Evolutionary conservation across 768 basidiomycete genomes (phyloP), one percentile per base, ranked within the genome.

Genomic region (Pleurotus pulmonarius): DNA sequence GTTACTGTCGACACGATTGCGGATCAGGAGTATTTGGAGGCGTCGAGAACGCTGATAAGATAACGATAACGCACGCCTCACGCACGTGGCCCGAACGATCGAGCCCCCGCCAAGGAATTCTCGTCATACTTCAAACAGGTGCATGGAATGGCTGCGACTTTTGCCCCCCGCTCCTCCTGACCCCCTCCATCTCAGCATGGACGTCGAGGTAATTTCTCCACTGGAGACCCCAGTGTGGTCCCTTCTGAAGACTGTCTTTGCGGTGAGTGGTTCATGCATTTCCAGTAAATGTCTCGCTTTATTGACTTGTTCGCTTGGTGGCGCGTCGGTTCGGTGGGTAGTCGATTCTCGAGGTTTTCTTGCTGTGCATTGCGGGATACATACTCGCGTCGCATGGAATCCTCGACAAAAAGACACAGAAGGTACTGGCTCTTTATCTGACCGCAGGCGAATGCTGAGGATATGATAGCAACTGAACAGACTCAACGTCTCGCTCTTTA

Each of bases 311-410:
- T 29, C 15, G 25, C 39, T 44, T 20, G 13, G 24, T 55, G 53
- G 45, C 47, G 18, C 18, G 24, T 22, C 22, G 39, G 38, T 40
- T 18, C 24, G 37, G 12, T 18, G 4, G 29, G 56, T 51, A 95
- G 92, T 92, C 92, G 7, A 94, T 96, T 59, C 75, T 91, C 26
- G 86, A 96, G 71, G 94, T 97, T 44, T 90, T 94, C 66, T 61
- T 96, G 43, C 75, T 94, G 57, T 95, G 92, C 73, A 65, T 91
- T 3, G 87, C 90, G 0, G 94, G 94, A 1, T 93, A 90, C 67
- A 74, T 86, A 22, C 85, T 98, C 39, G 92, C 95, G 1, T 70
- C 77, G 55, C 79, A 78, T 25, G 91, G 90, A 22, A 86, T 98
- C 46, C 81, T 96, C 15, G 94, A 98, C 66, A 94, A 93, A 67